Conservation (phyloP, 2,329 filamentous ascomycete genomes). For the Aspergillus ustus region DNA sequence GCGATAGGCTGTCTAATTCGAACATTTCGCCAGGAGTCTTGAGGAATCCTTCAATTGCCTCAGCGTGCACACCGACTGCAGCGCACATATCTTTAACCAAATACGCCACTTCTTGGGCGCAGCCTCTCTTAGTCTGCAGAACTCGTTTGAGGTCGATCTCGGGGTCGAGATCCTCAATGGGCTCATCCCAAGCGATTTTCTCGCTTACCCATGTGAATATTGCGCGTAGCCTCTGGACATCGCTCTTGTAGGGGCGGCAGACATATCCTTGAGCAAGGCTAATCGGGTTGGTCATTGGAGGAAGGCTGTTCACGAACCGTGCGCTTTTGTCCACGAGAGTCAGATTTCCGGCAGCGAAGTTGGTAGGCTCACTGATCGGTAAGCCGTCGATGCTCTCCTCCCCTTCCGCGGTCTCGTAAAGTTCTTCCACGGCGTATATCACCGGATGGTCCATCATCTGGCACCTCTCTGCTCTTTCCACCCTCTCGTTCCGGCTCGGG, state of each 20-base stretch:
- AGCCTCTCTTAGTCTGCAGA: conserved; percentile 81
- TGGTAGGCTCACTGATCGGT: conserved; percentile 78
- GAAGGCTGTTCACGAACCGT: conserved; percentile 82
- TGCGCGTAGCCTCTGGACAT: conserved; percentile 87
- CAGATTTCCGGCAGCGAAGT: conserved; percentile 80
- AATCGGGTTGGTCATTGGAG: conserved; percentile 78
- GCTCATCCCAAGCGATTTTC: conserved; percentile 92
- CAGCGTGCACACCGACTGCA: conserved; percentile 84
- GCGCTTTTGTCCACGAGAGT: conserved; percentile 93
- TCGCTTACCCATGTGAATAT: conserved; percentile 99
- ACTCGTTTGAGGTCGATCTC: conserved; percentile 85
- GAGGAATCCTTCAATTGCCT: conserved; percentile 86
- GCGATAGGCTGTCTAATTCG: conserved; percentile 80
- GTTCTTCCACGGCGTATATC: conserved; percentile 85
- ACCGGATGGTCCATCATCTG: conserved; percentile 93
- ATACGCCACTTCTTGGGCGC: conserved; percentile 84
- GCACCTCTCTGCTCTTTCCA: conserved; percentile 84
- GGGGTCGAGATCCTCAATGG: conserved; percentile 76
- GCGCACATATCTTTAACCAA: conserved; percentile 92
- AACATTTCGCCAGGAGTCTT: conserved; percentile 85
- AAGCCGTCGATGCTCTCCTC: conserved; percentile 87
- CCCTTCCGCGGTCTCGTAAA: conserved; percentile 82
- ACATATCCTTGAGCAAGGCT: conserved; percentile 89
- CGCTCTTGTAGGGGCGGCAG: conserved; percentile 90
- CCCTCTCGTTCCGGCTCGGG: conserved; percentile 82